Evolutionary conservation across 257 asterid genomes (phyloP).

Genomic region (Solanum chiquidenum): DNA sequence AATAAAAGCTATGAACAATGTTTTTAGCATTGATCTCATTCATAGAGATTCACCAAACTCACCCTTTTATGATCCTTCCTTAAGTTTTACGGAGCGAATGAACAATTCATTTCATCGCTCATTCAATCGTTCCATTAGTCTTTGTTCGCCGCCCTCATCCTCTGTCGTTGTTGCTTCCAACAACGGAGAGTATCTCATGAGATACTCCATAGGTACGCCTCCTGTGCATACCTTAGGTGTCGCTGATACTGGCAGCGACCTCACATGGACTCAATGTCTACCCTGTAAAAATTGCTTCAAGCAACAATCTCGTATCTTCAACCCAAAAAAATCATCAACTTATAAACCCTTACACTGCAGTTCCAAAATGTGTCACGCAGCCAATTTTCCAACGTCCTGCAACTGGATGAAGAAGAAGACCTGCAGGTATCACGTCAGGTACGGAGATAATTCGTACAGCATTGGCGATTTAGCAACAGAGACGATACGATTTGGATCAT

Average conservation of each 20-base stretch:
- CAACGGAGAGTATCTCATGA: slow-evolving; percentile 51
- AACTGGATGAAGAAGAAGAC: background rate
- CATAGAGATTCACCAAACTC: slow-evolving; percentile 46
- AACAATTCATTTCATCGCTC: slow-evolving; percentile 34
- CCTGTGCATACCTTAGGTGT: slow-evolving; percentile 32
- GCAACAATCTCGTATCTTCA: slow-evolving; percentile 20
- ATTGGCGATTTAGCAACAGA: slow-evolving; percentile 39
- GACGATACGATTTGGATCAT: slow-evolving; percentile 24
- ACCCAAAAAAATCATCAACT: slow-evolving; percentile 17
- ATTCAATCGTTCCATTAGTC: slow-evolving; percentile 10
- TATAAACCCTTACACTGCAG: slow-evolving; percentile 14
- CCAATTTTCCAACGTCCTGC: slow-evolving; percentile 10
- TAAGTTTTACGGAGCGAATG: slow-evolving; percentile 6
- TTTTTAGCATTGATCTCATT: slow-evolving; percentile 45
- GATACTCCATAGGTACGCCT: slow-evolving; percentile 47
- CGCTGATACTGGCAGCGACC: slow-evolving; percentile 57
- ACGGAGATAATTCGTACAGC: slow-evolving; percentile 35
- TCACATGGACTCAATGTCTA: slow-evolving; percentile 54
- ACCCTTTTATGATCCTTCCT: slow-evolving; percentile 17
- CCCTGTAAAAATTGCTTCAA: slow-evolving; percentile 42
- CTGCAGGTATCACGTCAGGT: slow-evolving; percentile 15
- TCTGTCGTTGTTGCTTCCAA: slow-evolving; percentile 17
- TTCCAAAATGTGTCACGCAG: slow-evolving; percentile 16
- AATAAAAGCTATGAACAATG: slow-evolving; percentile 23
- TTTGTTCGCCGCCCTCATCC: background rate